phyloP scores from a whole-genome alignment of 2,329 filamentous ascomycete genomes.

The Fusarium transvaalense region DNA sequence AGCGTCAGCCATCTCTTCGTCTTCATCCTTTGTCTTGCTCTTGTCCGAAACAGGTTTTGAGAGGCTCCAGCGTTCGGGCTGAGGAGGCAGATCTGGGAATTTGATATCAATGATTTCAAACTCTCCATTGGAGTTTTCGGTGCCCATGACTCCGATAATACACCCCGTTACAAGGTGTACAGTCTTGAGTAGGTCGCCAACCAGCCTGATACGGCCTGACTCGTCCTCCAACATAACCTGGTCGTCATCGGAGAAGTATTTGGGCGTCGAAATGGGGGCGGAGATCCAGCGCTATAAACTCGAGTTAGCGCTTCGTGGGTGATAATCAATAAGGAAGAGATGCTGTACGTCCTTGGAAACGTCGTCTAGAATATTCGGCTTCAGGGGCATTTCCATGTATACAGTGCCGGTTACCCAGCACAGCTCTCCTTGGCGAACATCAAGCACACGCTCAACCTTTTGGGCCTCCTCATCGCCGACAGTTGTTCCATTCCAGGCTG shows the following conservation, averaged over 20 bases:
- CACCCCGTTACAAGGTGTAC: constrained; percentile 89
- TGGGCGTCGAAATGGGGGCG: constrained; percentile 80
- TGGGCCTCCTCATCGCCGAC: constrained; percentile 82
- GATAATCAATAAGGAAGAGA: background rate
- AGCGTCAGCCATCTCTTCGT: constrained; percentile 69
- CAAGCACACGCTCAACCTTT: constrained; percentile 87
- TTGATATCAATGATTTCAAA: constrained; percentile 93
- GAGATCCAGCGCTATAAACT: constrained; percentile 82
- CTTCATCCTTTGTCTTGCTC: constrained; percentile 57
- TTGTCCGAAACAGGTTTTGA: constrained; percentile 61
- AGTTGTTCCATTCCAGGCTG: constrained; percentile 82
- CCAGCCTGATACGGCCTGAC: constrained; percentile 85
- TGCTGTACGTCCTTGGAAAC: constrained; percentile 85
- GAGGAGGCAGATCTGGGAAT: constrained; percentile 85
- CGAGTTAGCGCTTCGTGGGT: constrained; percentile 8
- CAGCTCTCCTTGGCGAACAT: constrained; percentile 93
- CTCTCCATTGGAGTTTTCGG: constrained; percentile 90
- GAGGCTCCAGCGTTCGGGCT: constrained; percentile 83
- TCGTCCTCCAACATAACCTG: constrained; percentile 95
- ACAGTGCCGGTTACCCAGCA: constrained; percentile 97
- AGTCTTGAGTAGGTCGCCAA: constrained; percentile 75
- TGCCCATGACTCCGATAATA: constrained; percentile 93
- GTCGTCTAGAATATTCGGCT: constrained; percentile 95
- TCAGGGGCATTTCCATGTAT: constrained; percentile 96
- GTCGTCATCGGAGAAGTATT: constrained; percentile 77